A percentile compares a stretch with the other conserved stretches of the same genome.
These are phyloP conservation scores for Diophrys sp. DNA, from an alignment of 73 alveolate species.

Conservation along the genomic window DNA sequence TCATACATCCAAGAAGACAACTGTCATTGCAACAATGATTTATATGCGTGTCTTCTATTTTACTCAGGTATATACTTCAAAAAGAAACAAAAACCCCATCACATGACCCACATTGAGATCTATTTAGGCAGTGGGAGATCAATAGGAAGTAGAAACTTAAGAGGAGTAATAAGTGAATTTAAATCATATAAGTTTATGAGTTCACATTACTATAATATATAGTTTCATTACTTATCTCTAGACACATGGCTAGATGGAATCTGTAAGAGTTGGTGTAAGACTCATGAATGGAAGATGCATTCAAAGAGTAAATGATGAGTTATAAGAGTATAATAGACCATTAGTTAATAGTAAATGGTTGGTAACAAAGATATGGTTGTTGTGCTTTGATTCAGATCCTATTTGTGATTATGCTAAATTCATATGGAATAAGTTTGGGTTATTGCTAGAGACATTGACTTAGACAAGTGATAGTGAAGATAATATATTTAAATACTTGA, in stretches of 20 bases:
- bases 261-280: constrained; percentile 68
- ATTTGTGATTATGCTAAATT: constrained; percentile 14
- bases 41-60: no score
- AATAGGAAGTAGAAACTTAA: constrained; percentile 82
- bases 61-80: constrained; percentile 74
- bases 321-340: constrained; percentile 19
- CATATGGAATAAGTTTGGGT: constrained; percentile 52
- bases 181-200: constrained; percentile 76
- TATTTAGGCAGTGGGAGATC: constrained; percentile 74
- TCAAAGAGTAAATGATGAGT: no score
- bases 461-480: constrained; percentile 5
- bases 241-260: constrained; percentile 87
- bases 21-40: no score
- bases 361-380: constrained; percentile 47
- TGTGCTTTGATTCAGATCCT: constrained; percentile 41
- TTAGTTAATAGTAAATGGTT: constrained; percentile 38
- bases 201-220: constrained; percentile 61
- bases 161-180: constrained; percentile 74
- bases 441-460: constrained; percentile 19
- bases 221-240: constrained; percentile 73
- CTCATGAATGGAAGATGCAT: constrained; percentile 87
- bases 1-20: no score
- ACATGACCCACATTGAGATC: constrained; percentile 89
- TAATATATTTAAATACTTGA: constrained; percentile 19
- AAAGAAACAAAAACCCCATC: constrained; percentile 64